Evolutionary conservation across 2,329 filamentous ascomycete genomes (phyloP).

Genomic region (Hypoxylon sp.): DNA sequence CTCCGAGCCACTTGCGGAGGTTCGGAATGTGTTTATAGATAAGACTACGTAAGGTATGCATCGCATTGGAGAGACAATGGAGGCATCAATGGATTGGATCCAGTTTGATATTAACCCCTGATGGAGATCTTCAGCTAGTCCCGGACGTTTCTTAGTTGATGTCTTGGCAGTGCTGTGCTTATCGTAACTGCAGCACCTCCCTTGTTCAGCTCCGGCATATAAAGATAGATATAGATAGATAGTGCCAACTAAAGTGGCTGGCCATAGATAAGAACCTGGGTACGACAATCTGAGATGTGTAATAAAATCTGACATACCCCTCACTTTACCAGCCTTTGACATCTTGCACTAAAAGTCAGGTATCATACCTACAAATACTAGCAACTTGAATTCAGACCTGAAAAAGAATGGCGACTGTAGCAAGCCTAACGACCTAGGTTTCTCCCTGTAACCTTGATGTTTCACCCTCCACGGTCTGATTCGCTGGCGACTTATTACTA

Average conservation of each 20-base stretch:
- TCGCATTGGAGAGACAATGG: slow-evolving; percentile 12
- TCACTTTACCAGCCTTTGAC: background rate
- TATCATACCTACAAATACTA: background rate
- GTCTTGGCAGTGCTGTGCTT: slow-evolving; percentile 29
- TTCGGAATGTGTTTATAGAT: slow-evolving; percentile 38
- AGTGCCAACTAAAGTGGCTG: slow-evolving; percentile 10
- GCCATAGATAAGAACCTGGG: slow-evolving; percentile 26
- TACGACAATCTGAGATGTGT: slow-evolving; percentile 22
- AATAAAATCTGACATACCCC: slow-evolving; percentile 20
- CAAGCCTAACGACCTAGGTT: background rate
- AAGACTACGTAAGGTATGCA: slow-evolving; percentile 26
- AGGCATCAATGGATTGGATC: slow-evolving; percentile 20
- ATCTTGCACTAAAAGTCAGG: background rate
- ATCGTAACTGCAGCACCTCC: slow-evolving; percentile 20
- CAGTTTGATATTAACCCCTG: slow-evolving; percentile 17
- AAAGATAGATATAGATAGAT: slow-evolving; percentile 28
- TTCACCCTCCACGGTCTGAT: background rate
- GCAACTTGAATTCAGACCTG: background rate
- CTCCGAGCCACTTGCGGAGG: slow-evolving; percentile 31
- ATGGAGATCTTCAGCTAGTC: slow-evolving; percentile 34
- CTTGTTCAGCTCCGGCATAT: slow-evolving; percentile 24
- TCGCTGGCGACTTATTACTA: background rate
- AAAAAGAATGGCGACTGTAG: background rate
- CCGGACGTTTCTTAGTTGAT: slow-evolving; percentile 9
- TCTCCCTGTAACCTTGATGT: background rate